Evolutionary conservation across 805 yeast species (phyloP).

Genomic region (Saccharomycopsis sp.): DNA sequence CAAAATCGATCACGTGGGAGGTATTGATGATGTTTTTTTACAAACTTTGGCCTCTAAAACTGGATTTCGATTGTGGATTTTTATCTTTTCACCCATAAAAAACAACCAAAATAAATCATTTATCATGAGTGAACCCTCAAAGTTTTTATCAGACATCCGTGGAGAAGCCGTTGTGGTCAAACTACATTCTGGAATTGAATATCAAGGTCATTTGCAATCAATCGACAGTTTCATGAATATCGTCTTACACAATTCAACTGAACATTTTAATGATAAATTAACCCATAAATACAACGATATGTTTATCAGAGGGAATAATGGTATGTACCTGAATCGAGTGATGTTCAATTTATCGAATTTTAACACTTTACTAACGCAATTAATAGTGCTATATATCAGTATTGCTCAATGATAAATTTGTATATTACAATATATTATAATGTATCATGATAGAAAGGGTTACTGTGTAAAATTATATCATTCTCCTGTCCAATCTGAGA

Average conservation of each 20-base stretch:
- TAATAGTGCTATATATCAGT: constrained; percentile 9
- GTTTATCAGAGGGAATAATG: constrained; percentile 80
- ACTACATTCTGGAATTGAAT: constrained; percentile 79
- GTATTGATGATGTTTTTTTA: too few relatives aligned
- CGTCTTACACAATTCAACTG: constrained; percentile 61
- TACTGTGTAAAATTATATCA: too few relatives aligned
- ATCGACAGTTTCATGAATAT: constrained; percentile 97
- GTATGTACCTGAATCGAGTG: constrained; percentile 31
- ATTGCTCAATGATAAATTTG: constrained; percentile 1
- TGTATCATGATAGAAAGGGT: too few relatives aligned
- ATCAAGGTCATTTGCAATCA: constrained; percentile 66
- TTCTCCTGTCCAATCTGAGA: constrained; percentile 8
- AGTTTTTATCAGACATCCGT: constrained; percentile 67
- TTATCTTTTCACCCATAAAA: too few relatives aligned
- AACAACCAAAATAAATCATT: too few relatives aligned
- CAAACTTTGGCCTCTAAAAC: too few relatives aligned
- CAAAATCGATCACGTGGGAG: too few relatives aligned
- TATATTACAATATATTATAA: background rate
- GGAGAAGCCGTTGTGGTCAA: constrained; percentile 77
- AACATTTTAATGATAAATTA: constrained; percentile 39
- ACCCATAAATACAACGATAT: constrained; percentile 62
- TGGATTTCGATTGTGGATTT: too few relatives aligned
- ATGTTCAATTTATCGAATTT: background rate
- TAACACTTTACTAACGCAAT: background rate
- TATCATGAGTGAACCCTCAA: constrained; percentile 45